phyloP scores from a whole-genome alignment of 139 green algal species.

The Mesostigma viride region DNA sequence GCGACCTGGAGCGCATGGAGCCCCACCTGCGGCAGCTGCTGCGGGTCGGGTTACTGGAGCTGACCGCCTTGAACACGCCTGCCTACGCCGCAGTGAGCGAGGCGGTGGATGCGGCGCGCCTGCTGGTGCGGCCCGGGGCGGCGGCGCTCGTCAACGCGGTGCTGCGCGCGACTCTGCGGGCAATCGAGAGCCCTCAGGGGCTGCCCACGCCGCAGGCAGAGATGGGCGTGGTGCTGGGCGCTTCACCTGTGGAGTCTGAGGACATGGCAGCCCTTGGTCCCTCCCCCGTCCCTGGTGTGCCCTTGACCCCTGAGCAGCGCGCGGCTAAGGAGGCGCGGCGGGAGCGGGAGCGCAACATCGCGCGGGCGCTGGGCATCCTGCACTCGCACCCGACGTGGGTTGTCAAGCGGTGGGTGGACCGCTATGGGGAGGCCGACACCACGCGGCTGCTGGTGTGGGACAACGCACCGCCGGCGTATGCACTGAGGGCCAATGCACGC shows the following conservation, averaged over 20 bases:
- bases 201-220: constrained; percentile 11
- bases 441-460: constrained; percentile 54
- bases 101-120: constrained; percentile 60
- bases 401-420: constrained; percentile 53
- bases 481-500: too few species aligned
- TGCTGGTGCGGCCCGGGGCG: constrained; percentile 27
- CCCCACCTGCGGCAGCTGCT: constrained; percentile 41
- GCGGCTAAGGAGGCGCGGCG: too few species aligned
- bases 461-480: constrained; percentile 47
- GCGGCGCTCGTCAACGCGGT: constrained; percentile 50
- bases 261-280: too few species aligned
- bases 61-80: constrained; percentile 38
- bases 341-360: constrained; percentile 2
- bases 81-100: constrained; percentile 47
- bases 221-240: too few species aligned
- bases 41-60: constrained; percentile 58
- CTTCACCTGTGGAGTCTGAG: too few species aligned
- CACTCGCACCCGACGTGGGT: constrained; percentile 52
- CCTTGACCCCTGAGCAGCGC: too few species aligned
- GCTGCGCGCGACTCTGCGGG: constrained; percentile 13
- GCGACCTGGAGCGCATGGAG: constrained; percentile 13
- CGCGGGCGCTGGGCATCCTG: constrained; percentile 17
- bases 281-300: too few species aligned
- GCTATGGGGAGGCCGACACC: constrained; percentile 38
- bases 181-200: constrained; percentile 10